Percentiles rank a stretch among this genome's conserved stretches.
Conservation (phyloP, 352 stramenopile species). For the Globisporangium viniferum region DNA sequence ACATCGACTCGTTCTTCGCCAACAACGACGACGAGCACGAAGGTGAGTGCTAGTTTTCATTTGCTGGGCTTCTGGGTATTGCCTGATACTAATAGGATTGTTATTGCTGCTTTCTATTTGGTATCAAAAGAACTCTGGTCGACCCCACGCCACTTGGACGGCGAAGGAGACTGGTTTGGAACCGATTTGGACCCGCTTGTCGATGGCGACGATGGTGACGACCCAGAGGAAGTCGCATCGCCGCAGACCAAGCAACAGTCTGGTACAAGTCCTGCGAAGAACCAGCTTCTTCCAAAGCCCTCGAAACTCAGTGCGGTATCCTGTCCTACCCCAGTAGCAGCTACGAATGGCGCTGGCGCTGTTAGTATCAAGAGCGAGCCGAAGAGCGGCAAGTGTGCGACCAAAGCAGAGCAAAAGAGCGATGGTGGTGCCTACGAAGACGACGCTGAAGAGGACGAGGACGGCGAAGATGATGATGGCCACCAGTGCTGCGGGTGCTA, state of each 20-base stretch:
- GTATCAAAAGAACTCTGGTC: constrained; percentile 22
- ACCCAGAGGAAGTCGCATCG: background rate
- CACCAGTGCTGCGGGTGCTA: constrained; percentile 4
- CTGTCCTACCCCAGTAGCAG: background rate
- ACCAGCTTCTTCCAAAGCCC: background rate
- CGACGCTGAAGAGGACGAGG: constrained; percentile 17
- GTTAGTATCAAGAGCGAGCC: background rate
- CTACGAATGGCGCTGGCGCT: background rate
- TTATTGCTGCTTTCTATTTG: background rate
- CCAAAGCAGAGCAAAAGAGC: background rate
- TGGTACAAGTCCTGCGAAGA: constrained; percentile 1
- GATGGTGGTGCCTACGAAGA: background rate
- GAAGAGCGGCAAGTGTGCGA: constrained; percentile 2
- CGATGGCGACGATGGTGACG: background rate
- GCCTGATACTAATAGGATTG: background rate
- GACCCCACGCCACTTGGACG: constrained; percentile 1
- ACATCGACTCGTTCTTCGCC: constrained; percentile 31
- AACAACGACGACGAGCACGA: constrained; percentile 23
- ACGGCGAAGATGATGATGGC: constrained; percentile 18
- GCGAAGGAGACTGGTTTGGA: constrained; percentile 15
- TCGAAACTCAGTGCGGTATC: background rate
- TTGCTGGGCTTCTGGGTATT: background rate
- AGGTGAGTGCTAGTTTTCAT: constrained; percentile 11
- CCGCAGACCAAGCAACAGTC: background rate
- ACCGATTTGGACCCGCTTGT: constrained; percentile 7